Conservation (phyloP, 2,329 filamentous ascomycete species). For the Elsinoe australis region DNA sequence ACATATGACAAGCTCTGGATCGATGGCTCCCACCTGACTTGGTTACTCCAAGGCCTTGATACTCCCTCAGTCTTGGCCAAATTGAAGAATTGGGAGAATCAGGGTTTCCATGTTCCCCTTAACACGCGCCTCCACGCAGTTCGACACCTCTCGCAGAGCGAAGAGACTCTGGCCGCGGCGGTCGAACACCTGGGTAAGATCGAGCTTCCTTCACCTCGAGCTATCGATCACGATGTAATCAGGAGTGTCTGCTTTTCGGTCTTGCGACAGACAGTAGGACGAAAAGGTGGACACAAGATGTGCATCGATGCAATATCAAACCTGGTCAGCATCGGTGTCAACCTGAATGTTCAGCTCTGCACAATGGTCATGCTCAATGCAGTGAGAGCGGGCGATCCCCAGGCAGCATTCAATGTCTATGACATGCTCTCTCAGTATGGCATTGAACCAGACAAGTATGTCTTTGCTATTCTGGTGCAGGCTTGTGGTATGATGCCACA, state of each 20-base stretch:
- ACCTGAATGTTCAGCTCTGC: constrained; percentile 55
- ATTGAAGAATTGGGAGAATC: background rate
- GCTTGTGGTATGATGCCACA: constrained; percentile 54
- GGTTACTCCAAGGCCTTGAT: background rate
- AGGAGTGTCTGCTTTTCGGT: constrained; percentile 53
- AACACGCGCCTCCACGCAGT: constrained; percentile 8
- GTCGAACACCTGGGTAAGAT: constrained; percentile 1
- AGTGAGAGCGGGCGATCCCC: constrained; percentile 54
- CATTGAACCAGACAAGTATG: constrained; percentile 56
- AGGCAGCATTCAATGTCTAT: constrained; percentile 58
- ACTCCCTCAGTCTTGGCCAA: background rate
- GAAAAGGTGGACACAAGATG: constrained; percentile 38
- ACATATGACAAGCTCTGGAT: background rate
- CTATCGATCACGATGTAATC: constrained; percentile 29
- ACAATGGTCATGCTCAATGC: constrained; percentile 66
- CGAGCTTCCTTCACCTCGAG: constrained; percentile 19
- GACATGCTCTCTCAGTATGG: constrained; percentile 53
- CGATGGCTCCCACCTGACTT: background rate
- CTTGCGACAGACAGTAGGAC: constrained; percentile 39
- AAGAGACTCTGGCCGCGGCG: background rate
- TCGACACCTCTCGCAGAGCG: background rate
- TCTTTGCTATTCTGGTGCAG: constrained; percentile 62
- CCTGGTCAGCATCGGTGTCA: constrained; percentile 54
- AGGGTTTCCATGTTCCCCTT: background rate
- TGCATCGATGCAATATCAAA: constrained; percentile 46